phyloP scores from a whole-genome alignment of 2,329 filamentous ascomycete genomes.

The Ophiocordyceps sinensis region DNA sequence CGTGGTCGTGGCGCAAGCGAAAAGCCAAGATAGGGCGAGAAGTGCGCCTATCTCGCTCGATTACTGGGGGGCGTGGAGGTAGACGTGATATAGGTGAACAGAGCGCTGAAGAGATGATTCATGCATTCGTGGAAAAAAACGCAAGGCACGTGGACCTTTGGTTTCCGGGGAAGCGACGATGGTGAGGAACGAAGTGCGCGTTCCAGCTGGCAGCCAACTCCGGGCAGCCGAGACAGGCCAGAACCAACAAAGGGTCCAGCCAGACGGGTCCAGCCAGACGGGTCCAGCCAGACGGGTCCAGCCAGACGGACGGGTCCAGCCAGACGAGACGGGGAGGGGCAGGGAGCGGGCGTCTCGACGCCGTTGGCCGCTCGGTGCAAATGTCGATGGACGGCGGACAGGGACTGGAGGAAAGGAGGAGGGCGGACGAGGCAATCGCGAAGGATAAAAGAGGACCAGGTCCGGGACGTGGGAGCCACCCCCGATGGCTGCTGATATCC shows the following conservation, averaged over 20 bases:
- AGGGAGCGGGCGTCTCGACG: neutral
- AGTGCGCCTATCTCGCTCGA: neutral
- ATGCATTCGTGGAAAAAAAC: constrained; percentile 1
- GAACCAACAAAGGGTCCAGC: constrained; percentile 1
- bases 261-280: neutral
- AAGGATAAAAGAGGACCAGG: neutral
- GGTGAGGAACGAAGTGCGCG: neutral
- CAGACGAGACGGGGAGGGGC: too few species aligned
- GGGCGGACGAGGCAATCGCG: neutral
- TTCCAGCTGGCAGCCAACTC: constrained; percentile 1
- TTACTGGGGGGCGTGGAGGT: neutral
- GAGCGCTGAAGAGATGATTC: neutral
- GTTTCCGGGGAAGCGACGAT: neutral
- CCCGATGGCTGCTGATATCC: neutral
- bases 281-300: neutral
- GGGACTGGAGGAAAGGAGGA: neutral
- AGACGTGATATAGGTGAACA: neutral
- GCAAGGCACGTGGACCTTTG: neutral
- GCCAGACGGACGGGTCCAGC: too few species aligned
- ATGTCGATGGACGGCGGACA: neutral
- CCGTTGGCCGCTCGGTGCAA: neutral
- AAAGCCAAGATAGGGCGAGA: neutral
- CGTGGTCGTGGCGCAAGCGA: neutral
- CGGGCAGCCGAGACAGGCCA: neutral
- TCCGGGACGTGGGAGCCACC: neutral